Base-by-base conservation (phyloP, 805 yeast genomes). In the Kuraishia ogatae region DNA sequence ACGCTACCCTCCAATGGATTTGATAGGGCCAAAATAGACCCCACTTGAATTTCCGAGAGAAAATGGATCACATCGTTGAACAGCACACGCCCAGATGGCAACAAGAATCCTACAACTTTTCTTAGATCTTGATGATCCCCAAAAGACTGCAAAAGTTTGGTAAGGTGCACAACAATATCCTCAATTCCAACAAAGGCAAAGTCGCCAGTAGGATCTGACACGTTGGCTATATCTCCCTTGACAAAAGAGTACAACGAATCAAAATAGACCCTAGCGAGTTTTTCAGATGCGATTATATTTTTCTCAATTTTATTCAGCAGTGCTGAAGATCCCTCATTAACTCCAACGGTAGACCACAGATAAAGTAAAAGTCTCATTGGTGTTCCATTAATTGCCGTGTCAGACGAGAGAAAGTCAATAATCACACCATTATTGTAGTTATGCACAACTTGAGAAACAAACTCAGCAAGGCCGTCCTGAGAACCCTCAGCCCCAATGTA, bases 401-500 rank as follows among this genome's bases (percentile, higher is more conserved):
- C n/a, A 35, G 43, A 35, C 52, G 24, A 8, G 2, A 52, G 35
- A 52, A 39, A 52, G 10, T 39, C 50, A 17, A 46, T 11, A 17
- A 52, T 19, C 13, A 52, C 26, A 39, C 43, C 50, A 8, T 52
- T 39, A 17, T 52, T 19, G 39, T 43, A 43, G 11, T 47, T 68
- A 53, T 13, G 28, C 19, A 23, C 55, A 53, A 55, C 71, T 4
- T 65, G 60, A 0, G 50, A 54, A 23, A 69, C 55, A 50, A 67
- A 62, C 1, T 39, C 50, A 2, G 55, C 51, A 1, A 64, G 53
- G 8, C 63, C 56, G 10, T 59, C 57, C 0, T 53, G 8, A 65
- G 60, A 13, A 43, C 55, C 5, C 43, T 50, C 2, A 49, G 76
- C 67, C 13, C 58, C 54, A 2, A 61, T 55, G 58, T 69, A 79